A percentile compares a stretch with the other conserved stretches of the same genome.
phyloP scores from a whole-genome alignment of 345 rosid species.

The Cardamine resedifolia region DNA sequence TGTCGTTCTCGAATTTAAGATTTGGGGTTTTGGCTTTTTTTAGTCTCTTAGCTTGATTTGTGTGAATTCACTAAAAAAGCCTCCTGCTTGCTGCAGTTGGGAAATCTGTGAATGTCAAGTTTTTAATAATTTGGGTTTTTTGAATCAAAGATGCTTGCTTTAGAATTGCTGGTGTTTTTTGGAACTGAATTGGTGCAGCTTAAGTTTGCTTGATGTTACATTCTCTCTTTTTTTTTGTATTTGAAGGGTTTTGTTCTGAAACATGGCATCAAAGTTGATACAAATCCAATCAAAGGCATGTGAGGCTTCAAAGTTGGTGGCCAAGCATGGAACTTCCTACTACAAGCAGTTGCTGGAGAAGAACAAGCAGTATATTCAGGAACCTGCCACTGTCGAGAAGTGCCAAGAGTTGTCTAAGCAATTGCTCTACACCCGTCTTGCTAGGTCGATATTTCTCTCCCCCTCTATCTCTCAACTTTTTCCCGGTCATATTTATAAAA shows the following conservation, averaged over 20 bases:
- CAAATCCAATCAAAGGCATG: slow-evolving; percentile 72
- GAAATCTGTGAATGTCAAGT: neutral
- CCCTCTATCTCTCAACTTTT: neutral
- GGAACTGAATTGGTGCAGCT: neutral
- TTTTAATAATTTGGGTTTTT: neutral
- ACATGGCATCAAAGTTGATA: slow-evolving; percentile 63
- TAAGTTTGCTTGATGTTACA: neutral
- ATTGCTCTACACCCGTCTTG: slow-evolving; percentile 81
- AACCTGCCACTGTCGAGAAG: slow-evolving; percentile 75
- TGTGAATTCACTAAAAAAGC: neutral
- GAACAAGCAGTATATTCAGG: slow-evolving; percentile 80
- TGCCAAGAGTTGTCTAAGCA: slow-evolving; percentile 76
- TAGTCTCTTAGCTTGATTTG: slow-evolving; percentile 2
- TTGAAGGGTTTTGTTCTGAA: slow-evolving; percentile 38
- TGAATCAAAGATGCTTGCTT: neutral
- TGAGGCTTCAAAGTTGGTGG: slow-evolving; percentile 62
- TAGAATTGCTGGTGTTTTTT: neutral
- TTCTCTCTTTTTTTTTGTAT: slow-evolving; percentile 1
- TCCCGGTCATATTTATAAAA: neutral
- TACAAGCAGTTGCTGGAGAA: slow-evolving; percentile 75
- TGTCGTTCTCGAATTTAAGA: slow-evolving; percentile 2
- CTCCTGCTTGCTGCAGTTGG: neutral
- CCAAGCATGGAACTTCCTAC: slow-evolving; percentile 73
- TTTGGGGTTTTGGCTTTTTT: neutral
- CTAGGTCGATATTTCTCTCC: slow-evolving; percentile 50